Evolutionary conservation across 192 early-diverging fungal species (phyloP).

Genomic region (Mycoemilia scoparia): DNA sequence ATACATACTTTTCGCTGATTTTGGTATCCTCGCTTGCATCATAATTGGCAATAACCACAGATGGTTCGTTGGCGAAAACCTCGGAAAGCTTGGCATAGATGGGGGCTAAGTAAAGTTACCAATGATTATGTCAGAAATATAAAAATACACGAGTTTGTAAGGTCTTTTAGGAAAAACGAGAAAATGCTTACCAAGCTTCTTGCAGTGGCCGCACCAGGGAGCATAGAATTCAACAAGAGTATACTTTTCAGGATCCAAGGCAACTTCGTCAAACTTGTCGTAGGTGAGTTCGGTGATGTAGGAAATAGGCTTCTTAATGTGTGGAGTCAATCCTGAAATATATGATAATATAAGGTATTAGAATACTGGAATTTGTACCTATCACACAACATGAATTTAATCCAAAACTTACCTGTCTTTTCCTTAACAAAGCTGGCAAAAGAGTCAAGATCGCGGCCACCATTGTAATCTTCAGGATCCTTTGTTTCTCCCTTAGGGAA

Average conservation of each 20-base stretch:
- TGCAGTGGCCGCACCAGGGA: conserved; percentile 93
- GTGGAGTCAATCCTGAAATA: conserved; percentile 18
- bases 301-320: conserved; percentile 50
- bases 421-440: conserved; percentile 58
- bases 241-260: conserved; percentile 48
- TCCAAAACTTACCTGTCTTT: conserved; percentile 58
- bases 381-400: no score
- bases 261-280: conserved; percentile 57
- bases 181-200: no score
- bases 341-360: not conserved
- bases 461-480: conserved; percentile 57
- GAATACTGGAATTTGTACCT: not conserved
- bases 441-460: conserved; percentile 67
- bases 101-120: conserved; percentile 64
- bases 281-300: conserved; percentile 50
- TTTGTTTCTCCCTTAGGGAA: conserved; percentile 59
- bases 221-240: conserved; percentile 89
- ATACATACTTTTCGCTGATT: conserved; percentile 42
- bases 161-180: not conserved
- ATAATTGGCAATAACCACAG: conserved; percentile 75
- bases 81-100: conserved; percentile 78
- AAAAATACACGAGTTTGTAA: not conserved
- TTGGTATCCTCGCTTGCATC: conserved; percentile 55
- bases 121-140: no score
- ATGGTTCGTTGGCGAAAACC: conserved; percentile 56